Evolutionary conservation across 805 yeast species (phyloP), one percentile per base, ranked within the genome.

Genomic region (Yarrowia porcina): DNA sequence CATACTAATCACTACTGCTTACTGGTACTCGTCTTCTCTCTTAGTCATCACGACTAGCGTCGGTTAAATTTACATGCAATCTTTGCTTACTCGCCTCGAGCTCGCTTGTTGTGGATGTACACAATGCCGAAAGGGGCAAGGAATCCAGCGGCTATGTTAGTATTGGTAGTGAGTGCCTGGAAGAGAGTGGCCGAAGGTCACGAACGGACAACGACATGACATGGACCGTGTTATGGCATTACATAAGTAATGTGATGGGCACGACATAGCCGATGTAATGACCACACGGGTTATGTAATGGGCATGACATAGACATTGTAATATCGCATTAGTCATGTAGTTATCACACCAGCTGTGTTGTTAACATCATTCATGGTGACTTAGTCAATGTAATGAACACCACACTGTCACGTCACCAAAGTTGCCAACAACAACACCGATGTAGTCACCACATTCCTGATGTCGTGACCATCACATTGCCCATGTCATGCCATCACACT

Each of bases 111-210:
- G 82, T 90, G 94, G 80, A 86, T 89, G 78, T 77, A 86, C 67
- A 83, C 79, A 63, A 91, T 84, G 72, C 88, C 80, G 80, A 90
- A 88, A 73, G 98, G 97, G 64, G 87, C 79, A 66, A 84, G 82
- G 67, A 85, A 80, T 65, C 90, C 93, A 44, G 84, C 72, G 64
- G 72, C 79, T 76, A 59, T 12, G 65, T 52, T 50, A 60, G 67
- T 52, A 35, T 36, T 2, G 3, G 21, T 5, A 11, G n/a, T 32
- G 33, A 30, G 33, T 4, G 7, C 15, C 9, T 17, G 9, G 25
- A 33, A n/a, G 28, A 39, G 28, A 39, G 38, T 11, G 41, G 12
- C n/a, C n/a, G n/a, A n/a, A n/a, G n/a, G n/a, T n/a, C n/a, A n/a
- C n/a, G n/a, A n/a, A n/a, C n/a, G n/a, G n/a, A n/a, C n/a, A n/a